Conservation (phyloP, 108 stramenopile species). For the Ochromonas danica region DNA sequence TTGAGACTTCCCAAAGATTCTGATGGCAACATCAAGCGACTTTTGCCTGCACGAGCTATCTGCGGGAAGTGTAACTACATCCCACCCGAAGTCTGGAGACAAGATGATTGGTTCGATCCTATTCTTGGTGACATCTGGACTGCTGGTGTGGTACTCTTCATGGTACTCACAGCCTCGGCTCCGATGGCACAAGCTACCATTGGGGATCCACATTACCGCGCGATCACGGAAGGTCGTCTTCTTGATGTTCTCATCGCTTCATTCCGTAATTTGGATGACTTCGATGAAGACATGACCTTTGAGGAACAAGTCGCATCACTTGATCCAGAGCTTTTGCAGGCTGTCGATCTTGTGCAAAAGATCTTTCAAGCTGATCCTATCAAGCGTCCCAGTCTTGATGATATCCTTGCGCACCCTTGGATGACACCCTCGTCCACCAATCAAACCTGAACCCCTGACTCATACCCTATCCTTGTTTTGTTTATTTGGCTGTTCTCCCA, state of each 20-base stretch:
- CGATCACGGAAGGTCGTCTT: conserved; percentile 71
- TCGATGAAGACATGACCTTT: no score
- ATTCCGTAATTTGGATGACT: no score
- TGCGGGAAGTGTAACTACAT: conserved; percentile 94
- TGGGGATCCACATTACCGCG: conserved; percentile 73
- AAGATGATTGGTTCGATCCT: conserved; percentile 69
- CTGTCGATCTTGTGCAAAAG: conserved; percentile 71
- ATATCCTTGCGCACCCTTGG: conserved; percentile 66
- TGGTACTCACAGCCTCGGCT: conserved; percentile 86
- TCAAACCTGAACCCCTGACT: no score
- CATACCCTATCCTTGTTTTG: no score
- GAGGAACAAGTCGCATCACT: background rate
- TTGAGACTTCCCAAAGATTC: conserved; percentile 73
- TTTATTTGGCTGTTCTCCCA: no score
- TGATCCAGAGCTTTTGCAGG: background rate
- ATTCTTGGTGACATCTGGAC: conserved; percentile 92
- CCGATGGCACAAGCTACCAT: conserved; percentile 73
- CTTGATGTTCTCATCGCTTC: conserved; percentile 68
- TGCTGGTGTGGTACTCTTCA: conserved; percentile 86
- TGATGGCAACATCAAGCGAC: conserved; percentile 32
- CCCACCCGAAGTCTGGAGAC: conserved; percentile 77
- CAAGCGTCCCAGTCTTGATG: conserved; percentile 64
- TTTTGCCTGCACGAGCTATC: conserved; percentile 58
- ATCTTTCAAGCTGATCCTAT: conserved; percentile 67
- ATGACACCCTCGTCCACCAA: no score